These are phyloP conservation scores for Zymoseptoria tritici DNA, from an alignment of 2,329 filamentous ascomycete species.

Conservation along the genomic window DNA sequence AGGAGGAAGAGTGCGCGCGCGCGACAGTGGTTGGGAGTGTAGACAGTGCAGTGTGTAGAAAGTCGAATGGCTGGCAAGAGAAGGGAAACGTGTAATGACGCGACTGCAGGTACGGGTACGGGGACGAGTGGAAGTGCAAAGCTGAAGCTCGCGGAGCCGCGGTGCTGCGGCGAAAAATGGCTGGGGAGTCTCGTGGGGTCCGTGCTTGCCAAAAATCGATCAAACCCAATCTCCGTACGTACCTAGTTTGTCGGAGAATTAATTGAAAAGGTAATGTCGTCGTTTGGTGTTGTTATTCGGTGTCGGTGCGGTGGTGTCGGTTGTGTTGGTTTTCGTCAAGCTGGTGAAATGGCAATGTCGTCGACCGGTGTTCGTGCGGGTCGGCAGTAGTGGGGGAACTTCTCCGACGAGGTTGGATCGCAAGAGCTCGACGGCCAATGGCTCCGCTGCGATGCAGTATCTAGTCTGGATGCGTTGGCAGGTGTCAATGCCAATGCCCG, in stretches of 20 bases:
- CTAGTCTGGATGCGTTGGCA: background rate
- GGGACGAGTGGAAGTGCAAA: background rate
- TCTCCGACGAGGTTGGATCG: background rate
- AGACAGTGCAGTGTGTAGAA: background rate
- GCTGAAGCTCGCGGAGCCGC: background rate
- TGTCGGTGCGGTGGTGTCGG: background rate
- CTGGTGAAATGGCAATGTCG: background rate
- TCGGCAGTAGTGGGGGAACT: background rate
- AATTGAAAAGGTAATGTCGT: background rate
- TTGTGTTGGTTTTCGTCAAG: background rate
- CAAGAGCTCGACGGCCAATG: background rate
- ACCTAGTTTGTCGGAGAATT: background rate
- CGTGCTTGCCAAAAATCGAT: background rate
- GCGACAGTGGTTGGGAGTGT: background rate
- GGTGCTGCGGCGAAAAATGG: background rate
- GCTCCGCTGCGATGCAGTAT: background rate
- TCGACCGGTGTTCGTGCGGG: background rate
- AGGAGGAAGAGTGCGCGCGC: background rate
- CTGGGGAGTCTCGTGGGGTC: background rate
- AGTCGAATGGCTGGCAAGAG: background rate
- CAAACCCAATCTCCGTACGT: background rate
- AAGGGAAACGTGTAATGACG: background rate
- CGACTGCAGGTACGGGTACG: background rate
- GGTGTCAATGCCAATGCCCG: background rate
- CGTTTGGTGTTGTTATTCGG: background rate